Conservation (phyloP, 1,139 yeast species). For the Candida labiduridarum region DNA sequence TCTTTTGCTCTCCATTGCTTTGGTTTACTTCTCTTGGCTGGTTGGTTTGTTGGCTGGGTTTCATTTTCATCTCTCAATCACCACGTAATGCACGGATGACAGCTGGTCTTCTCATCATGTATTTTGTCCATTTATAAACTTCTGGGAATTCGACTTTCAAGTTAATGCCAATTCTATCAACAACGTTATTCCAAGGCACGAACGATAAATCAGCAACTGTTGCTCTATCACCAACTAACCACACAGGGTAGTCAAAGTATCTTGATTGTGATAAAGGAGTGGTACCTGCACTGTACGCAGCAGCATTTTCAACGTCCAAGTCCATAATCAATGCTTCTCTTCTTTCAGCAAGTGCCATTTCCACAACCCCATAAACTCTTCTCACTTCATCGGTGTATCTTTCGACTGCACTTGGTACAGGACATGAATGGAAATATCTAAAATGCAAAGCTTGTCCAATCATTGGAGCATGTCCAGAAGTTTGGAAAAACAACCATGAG, state of each 20-base stretch:
- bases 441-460: slow-evolving; percentile 96
- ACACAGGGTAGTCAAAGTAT: slow-evolving; percentile 90
- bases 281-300: slow-evolving; percentile 87
- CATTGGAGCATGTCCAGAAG: slow-evolving; percentile 97
- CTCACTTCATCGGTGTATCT: slow-evolving; percentile 92
- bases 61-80: slow-evolving; percentile 29
- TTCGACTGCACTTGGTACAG: slow-evolving; percentile 86
- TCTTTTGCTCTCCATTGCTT: background rate
- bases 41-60: background rate
- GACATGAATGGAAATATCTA: slow-evolving; percentile 85
- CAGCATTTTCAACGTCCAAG: slow-evolving; percentile 82
- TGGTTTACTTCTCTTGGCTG: background rate
- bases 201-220: slow-evolving; percentile 91
- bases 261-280: slow-evolving; percentile 85
- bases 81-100: slow-evolving; percentile 77
- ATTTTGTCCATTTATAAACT: slow-evolving; percentile 93
- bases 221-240: slow-evolving; percentile 91
- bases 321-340: slow-evolving; percentile 91
- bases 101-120: slow-evolving; percentile 88
- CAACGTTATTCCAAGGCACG: slow-evolving; percentile 97
- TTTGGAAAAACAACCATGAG: slow-evolving; percentile 92
- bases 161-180: slow-evolving; percentile 87
- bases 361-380: slow-evolving; percentile 90
- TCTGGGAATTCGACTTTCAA: slow-evolving; percentile 89
- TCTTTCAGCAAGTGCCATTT: slow-evolving; percentile 92